A percentile compares a stretch with the other conserved stretches of the same genome.
These are phyloP conservation scores for Cutaneotrichosporon cutaneum DNA, from an alignment of 1,284 basidiomycete genomes.

Conservation along the genomic window DNA sequence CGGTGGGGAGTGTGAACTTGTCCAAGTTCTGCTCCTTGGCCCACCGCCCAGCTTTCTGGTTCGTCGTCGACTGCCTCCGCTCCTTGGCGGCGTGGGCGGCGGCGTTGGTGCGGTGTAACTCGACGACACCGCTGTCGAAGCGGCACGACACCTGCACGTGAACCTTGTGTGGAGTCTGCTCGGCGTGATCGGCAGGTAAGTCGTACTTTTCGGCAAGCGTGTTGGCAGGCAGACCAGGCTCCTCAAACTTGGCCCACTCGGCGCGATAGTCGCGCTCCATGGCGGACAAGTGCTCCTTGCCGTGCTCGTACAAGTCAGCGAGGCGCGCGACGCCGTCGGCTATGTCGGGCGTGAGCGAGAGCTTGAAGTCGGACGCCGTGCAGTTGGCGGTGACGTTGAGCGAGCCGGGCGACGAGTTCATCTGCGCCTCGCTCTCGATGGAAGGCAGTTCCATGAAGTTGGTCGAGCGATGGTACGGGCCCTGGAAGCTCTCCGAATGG, in stretches of 20 bases:
- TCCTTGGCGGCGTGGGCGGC: background rate
- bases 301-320: constrained; percentile 78
- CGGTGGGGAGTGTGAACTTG: constrained; percentile 62
- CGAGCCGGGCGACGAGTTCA: constrained; percentile 59
- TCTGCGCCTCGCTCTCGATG: constrained; percentile 73
- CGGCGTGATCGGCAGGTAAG: constrained; percentile 11
- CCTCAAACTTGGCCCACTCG: constrained; percentile 29
- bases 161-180: constrained; percentile 17
- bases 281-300: constrained; percentile 70
- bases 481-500: constrained; percentile 66
- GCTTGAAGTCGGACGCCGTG: constrained; percentile 77
- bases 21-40: constrained; percentile 34
- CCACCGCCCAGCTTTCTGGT: background rate
- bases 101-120: constrained; percentile 33
- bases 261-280: constrained; percentile 56
- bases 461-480: constrained; percentile 65
- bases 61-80: background rate
- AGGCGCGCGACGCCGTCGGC: constrained; percentile 75
- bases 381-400: constrained; percentile 68
- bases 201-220: constrained; percentile 35
- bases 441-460: constrained; percentile 66
- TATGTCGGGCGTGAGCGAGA: constrained; percentile 79
- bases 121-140: constrained; percentile 68
- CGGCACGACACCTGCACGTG: constrained; percentile 70
- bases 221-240: constrained; percentile 15